Evolutionary conservation across 1,139 yeast species (phyloP), one percentile per base, ranked within the genome.

Genomic region (Zygoascus meyerae): DNA sequence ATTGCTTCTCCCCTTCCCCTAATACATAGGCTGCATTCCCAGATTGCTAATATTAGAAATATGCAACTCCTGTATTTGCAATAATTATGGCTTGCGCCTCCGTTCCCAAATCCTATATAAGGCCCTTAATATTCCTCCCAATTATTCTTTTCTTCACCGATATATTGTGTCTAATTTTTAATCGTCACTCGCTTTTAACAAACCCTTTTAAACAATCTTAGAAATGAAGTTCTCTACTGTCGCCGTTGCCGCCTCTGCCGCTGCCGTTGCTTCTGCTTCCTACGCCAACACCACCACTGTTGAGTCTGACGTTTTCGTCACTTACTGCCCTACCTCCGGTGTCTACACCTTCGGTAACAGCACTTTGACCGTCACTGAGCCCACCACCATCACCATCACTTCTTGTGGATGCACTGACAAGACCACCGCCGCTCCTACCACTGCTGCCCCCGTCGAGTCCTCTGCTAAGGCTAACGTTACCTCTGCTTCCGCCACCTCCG

Each of bases 321-420:
- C 72, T 58, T 69, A 66, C 69, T 70, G 74, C 67, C 72, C 73
- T 42, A 42, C 45, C 45, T 45, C 60, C 56, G 55, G 60, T 72
- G 47, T 69, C 74, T 42, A 42, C 63, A 63, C 69, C 56, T 50
- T 68, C 49, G 61, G 65, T 45, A 59, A 56, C 64, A 52, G 55
- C 49, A 68, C 72, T 54, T 65, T 62, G 63, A 62, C 69, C 50
- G 72, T 69, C 53, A 61, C 72, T 49, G 66, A 54, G 54, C 65
- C 74, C 56, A 68, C 72, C 55, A 68, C 73, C 55, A 55, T 70
- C 48, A 70, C 74, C 56, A 60, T 69, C 63, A 69, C 71, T 52
- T 62, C 66, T 64, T 68, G 73, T 64, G 71, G 72, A 38, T 82
- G 87, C 71, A 76, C 84, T 55, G 68, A 70, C 57, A 56, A 61